Base-by-base conservation (phyloP, 2,329 filamentous ascomycete species). In the Talaromyces pinophilus region DNA sequence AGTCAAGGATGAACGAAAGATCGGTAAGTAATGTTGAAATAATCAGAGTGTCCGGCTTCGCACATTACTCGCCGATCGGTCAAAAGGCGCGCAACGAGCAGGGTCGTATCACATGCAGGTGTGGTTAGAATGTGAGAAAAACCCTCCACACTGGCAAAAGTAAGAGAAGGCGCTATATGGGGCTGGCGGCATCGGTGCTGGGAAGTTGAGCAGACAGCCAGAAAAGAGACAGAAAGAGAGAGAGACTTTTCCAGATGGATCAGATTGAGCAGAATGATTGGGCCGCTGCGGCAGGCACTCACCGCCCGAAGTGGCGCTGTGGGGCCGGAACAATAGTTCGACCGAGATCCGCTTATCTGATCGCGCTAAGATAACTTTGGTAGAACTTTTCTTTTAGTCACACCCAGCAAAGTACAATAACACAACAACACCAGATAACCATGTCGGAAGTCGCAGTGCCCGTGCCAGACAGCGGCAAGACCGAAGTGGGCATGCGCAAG, bases 401-500 rank as follows among this genome's bases (percentile, higher is more conserved):
- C 25, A 25, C 25, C 25, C 2, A 3, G 0, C 25, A 25, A 2
- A 25, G 2, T 8, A 35, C 17, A 55, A 35, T 4, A 19, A 33
- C 4, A 33, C 15, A 19, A 15, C 52, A 55, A 55, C 28, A 22
- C 50, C 50, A 54, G 30, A 38, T 38, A 64, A 79, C 48, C 60
- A 87, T 88, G 83, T 83, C 78, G 10, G 76, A 77, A 64, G 73
- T 77, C 59, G 73, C 73, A 75, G 28, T 33, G 5, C n/a, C 35
- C 25, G 57, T 46, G 17, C 33, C 35, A 30, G 17, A 46, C 22
- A 60, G 57, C 40, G 57, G 38, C 35, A 60, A 73, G 79, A 67
- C 73, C 71, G 76, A 76, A n/a, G 71, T 75, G 78, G 92, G 89
- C 69, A 90, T 95, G 86, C 90, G 92, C 73, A 90, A 90, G 79